Evolutionary conservation across 306 rosid genomes (phyloP).

Genomic region (Quercus variabilis): DNA sequence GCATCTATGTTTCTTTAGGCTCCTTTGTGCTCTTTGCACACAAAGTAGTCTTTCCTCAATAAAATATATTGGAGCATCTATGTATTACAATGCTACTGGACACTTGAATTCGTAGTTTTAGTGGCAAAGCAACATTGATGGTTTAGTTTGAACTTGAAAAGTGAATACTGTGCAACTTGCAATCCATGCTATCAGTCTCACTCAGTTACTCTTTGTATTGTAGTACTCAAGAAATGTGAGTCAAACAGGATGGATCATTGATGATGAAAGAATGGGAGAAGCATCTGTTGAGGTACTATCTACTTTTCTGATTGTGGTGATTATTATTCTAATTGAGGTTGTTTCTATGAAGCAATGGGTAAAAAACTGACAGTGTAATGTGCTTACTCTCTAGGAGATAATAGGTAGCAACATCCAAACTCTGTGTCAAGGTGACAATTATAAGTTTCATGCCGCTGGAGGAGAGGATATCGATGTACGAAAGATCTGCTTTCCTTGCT

Average conservation of each 20-base stretch:
- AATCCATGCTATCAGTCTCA: slow-evolving; percentile 12
- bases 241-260: slow-evolving; percentile 93
- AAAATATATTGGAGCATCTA: neutral
- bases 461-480: slow-evolving; percentile 95
- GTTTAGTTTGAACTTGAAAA: slow-evolving; percentile 9
- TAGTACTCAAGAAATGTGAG: slow-evolving; percentile 96
- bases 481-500: slow-evolving; percentile 13
- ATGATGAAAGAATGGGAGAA: slow-evolving; percentile 96
- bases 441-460: slow-evolving; percentile 95
- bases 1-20: neutral
- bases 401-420: slow-evolving; percentile 66
- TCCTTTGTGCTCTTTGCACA: no score
- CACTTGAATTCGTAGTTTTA: neutral
- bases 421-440: slow-evolving; percentile 69
- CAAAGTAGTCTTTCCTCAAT: no score
- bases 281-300: slow-evolving; percentile 84
- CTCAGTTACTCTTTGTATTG: slow-evolving; percentile 13
- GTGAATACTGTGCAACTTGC: slow-evolving; percentile 14
- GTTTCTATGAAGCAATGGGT: slow-evolving; percentile 12
- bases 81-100: neutral
- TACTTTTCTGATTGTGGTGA: slow-evolving; percentile 10
- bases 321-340: slow-evolving; percentile 8
- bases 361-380: slow-evolving; percentile 25
- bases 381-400: slow-evolving; percentile 59
- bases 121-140: neutral